Base-by-base conservation (phyloP, 1,139 yeast species). In the Kurtzmaniella quercitrusa region DNA sequence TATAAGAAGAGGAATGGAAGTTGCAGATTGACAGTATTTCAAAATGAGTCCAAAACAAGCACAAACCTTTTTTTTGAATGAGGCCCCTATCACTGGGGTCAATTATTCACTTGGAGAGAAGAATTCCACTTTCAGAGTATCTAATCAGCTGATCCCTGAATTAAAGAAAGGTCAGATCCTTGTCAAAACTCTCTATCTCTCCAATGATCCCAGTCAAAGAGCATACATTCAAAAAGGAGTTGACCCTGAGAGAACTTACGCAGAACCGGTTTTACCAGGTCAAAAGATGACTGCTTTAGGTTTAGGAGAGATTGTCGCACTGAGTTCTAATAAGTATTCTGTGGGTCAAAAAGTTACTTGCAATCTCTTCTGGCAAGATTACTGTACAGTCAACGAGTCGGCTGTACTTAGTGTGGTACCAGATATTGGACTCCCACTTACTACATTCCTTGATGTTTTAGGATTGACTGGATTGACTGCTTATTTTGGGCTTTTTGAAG, bases 191-290 rank as follows among this genome's bases (percentile, higher is more conserved):
- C 50, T 75, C 40, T 72, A 70, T 46, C 55, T 81, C n/a, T 79
- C 86, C 34, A 80, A 82, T 53, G 88, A 82, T 56, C 87, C 88
- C 14, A 77, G 84, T 10, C 86, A 81, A 57, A 76, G 82, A 59
- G 71, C 74, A 42, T 81, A 85, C 84, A 79, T 81, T 41, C 68
- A 66, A 46, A 68, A 68, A 46, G 66, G 61, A 45, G 59, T 68
- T 14, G 60, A 71, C 15, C 63, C 67, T 4, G 68, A 62, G 41
- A 65, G 73, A 50, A 64, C 70, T 46, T 82, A 82, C 55, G 62
- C 68, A 9, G 66, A 69, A 3, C 79, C 82, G 12, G 67, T 77
- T 16, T 54, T 62, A 38, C 60, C 69, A 41, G 82, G 81, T 31
- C 72, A 73, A 19, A 59, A 66, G 10, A 74, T 82, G 63, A 71